Conservation (phyloP, 2,329 filamentous ascomycete genomes). For the Cladorrhinum sp. region DNA sequence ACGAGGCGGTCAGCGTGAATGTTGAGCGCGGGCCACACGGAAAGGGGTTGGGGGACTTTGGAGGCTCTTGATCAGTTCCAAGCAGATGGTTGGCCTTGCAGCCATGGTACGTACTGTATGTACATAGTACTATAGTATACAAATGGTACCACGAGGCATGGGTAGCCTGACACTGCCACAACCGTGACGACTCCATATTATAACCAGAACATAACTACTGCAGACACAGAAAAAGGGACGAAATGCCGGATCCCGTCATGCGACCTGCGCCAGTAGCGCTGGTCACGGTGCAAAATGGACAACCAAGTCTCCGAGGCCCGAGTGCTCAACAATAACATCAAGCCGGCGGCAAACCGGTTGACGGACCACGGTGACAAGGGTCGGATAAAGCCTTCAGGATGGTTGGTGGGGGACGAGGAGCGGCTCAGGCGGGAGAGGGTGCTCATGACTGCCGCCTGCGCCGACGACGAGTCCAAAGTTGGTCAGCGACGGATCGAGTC, state of each 20-base stretch:
- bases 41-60: no score
- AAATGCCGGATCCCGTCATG: not conserved
- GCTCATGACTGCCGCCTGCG: not conserved
- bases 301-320: not conserved
- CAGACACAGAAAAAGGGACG: not conserved
- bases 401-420: not conserved
- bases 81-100: not conserved
- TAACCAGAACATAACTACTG: not conserved
- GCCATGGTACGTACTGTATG: no score
- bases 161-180: not conserved
- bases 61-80: not conserved
- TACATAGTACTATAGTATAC: no score
- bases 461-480: not conserved
- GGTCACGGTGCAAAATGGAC: not conserved
- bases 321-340: not conserved
- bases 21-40: no score
- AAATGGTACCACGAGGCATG: not conserved
- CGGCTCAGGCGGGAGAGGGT: not conserved
- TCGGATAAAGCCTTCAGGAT: not conserved
- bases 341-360: not conserved
- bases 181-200: not conserved
- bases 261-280: not conserved
- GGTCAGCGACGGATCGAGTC: not conserved
- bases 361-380: not conserved
- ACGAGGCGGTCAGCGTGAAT: no score